phyloP scores from a whole-genome alignment of 805 yeast species.

The Wickerhamiella slavikovae region DNA sequence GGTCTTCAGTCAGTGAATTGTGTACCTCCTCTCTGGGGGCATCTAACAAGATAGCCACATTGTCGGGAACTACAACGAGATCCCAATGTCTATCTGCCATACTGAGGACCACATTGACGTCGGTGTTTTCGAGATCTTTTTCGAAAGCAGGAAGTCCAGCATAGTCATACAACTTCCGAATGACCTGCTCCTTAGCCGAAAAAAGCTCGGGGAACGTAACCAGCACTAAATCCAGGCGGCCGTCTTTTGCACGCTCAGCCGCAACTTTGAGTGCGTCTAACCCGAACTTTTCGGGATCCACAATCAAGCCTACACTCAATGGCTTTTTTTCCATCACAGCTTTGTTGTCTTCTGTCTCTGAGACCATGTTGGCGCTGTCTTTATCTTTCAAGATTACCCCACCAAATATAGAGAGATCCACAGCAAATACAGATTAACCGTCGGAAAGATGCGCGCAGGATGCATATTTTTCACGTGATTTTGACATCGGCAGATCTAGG shows the following conservation, averaged over 20 bases:
- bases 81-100: slow-evolving; percentile 1
- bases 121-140: slow-evolving; percentile 1
- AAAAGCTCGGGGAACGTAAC: background rate
- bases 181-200: background rate
- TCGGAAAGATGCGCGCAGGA: no score
- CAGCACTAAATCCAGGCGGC: slow-evolving; percentile 7
- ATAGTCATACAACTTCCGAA: background rate
- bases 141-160: background rate
- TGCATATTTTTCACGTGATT: no score
- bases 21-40: background rate
- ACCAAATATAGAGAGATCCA: no score
- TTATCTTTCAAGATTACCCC: no score
- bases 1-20: background rate
- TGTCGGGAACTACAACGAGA: slow-evolving; percentile 1
- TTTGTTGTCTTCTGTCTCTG: no score
- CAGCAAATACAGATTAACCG: no score
- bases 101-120: slow-evolving; percentile 3
- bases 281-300: slow-evolving; percentile 3
- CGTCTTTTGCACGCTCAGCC: slow-evolving; percentile 2
- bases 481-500: no score
- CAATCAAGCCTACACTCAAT: slow-evolving; percentile 1
- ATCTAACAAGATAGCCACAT: background rate
- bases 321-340: background rate
- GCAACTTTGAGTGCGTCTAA: slow-evolving; percentile 2
- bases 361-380: no score